Percentiles rank a stretch among this genome's conserved stretches.
phyloP scores from a whole-genome alignment of 1,139 yeast genomes.

The Pneumocystis wakefieldiae region DNA sequence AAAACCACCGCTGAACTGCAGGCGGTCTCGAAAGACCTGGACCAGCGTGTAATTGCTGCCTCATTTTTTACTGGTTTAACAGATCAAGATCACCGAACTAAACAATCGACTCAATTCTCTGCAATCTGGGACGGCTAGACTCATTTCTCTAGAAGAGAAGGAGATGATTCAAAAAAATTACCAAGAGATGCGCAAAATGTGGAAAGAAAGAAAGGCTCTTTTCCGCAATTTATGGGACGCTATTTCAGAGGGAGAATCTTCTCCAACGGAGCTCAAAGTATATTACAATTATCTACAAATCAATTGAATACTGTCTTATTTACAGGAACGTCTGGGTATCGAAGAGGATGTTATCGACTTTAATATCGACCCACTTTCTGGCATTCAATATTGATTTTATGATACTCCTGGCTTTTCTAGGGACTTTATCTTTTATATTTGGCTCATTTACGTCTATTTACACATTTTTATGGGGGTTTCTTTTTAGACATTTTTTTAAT shows the following conservation, averaged over 20 bases:
- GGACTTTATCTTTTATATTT: background rate
- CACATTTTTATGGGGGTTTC: background rate
- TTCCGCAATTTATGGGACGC: background rate
- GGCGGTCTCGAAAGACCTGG: constrained; percentile 4
- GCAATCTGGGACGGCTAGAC: background rate
- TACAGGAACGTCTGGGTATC: background rate
- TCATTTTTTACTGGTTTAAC: background rate
- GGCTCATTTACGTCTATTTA: background rate
- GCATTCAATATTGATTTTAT: background rate
- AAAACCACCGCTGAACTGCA: constrained; percentile 3
- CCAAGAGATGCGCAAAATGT: background rate
- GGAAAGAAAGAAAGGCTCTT: background rate
- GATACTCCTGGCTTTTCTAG: background rate
- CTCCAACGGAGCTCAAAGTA: background rate
- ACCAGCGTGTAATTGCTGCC: background rate
- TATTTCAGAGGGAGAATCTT: background rate
- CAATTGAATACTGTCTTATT: background rate
- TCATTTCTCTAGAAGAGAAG: background rate
- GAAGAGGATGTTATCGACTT: background rate
- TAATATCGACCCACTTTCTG: background rate
- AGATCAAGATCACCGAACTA: background rate
- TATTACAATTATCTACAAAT: background rate
- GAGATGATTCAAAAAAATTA: background rate
- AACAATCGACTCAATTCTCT: background rate
- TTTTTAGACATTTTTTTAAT: background rate